phyloP scores from a whole-genome alignment of 169 alveolate genomes.

The Cryptosporidium xiaoi region DNA sequence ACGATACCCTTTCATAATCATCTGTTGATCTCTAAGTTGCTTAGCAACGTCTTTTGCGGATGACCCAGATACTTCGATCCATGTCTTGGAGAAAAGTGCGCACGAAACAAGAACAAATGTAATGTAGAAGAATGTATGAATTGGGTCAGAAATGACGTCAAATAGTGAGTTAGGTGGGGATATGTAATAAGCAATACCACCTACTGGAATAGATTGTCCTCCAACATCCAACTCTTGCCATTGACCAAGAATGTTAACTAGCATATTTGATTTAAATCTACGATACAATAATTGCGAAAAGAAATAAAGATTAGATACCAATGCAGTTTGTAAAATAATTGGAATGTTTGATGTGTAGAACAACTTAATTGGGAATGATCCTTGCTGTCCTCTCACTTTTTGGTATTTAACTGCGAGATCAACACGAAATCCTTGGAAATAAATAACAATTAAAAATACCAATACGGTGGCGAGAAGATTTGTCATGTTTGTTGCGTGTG shows the following conservation, averaged over 20 bases:
- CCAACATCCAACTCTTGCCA: conserved; percentile 95
- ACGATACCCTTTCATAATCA: conserved; percentile 92
- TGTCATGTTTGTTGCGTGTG: conserved; percentile 98
- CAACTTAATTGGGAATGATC: conserved; percentile 98
- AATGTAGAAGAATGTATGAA: conserved; percentile 96
- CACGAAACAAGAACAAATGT: conserved; percentile 97
- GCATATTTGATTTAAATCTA: conserved; percentile 95
- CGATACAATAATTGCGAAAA: conserved; percentile 98
- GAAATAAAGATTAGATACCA: conserved; percentile 99
- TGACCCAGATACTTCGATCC: conserved; percentile 99
- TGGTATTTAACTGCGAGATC: conserved; percentile 95
- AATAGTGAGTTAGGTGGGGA: conserved; percentile 96
- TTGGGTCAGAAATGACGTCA: conserved; percentile 94
- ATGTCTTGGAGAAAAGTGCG: conserved; percentile 99
- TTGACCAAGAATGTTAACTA: conserved; percentile 92
- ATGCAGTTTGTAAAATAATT: conserved; percentile 95
- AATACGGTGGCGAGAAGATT: conserved; percentile 96
- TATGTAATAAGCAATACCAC: conserved; percentile 99
- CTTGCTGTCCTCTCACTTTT: conserved; percentile 96
- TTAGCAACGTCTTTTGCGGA: conserved; percentile 99
- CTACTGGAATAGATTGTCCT: conserved; percentile 98
- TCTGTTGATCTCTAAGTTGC: conserved; percentile 98
- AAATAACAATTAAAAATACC: conserved; percentile 97
- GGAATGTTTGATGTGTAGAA: conserved; percentile 99
- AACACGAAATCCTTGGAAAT: conserved; percentile 99